Evolutionary conservation across 495 filamentous ascomycete genomes (phyloP).

Genomic region (Aspergillus steynii): DNA sequence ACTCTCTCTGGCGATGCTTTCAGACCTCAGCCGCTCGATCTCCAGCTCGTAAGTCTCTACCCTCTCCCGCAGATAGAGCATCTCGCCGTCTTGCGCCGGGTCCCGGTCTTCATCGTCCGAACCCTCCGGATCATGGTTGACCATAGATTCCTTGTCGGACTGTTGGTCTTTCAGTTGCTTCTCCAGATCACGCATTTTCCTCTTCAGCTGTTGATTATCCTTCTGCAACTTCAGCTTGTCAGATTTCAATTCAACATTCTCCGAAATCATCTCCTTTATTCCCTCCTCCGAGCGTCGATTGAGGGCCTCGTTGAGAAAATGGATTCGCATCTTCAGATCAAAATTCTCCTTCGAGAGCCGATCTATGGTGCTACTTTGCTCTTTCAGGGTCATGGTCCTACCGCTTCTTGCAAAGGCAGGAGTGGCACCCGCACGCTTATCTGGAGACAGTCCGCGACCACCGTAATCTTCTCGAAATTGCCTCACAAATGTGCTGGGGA

Average conservation of each 20-base stretch:
- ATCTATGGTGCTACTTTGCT: conserved; percentile 96
- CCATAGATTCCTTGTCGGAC: conserved; percentile 58
- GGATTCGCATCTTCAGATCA: conserved; percentile 95
- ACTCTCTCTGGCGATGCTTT: conserved; percentile 70
- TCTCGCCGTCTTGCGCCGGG: conserved; percentile 69
- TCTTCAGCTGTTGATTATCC: conserved; percentile 78
- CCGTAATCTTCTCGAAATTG: conserved; percentile 69
- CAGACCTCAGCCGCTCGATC: conserved; percentile 76
- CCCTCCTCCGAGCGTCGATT: conserved; percentile 94
- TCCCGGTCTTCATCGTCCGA: conserved; percentile 57
- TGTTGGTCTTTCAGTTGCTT: conserved; percentile 71
- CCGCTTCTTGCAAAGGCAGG: conserved; percentile 61
- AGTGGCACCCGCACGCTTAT: conserved; percentile 51
- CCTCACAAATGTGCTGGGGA: conserved; percentile 83
- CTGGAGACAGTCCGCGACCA: conserved; percentile 56
- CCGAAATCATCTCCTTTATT: conserved; percentile 93
- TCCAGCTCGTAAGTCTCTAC: conserved; percentile 80
- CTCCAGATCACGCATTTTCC: conserved; percentile 80
- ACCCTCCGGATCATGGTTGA: conserved; percentile 60
- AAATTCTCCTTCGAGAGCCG: conserved; percentile 92
- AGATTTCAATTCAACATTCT: conserved; percentile 94
- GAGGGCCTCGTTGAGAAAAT: conserved; percentile 90
- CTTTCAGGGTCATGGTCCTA: conserved; percentile 88
- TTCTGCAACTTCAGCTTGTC: conserved; percentile 82
- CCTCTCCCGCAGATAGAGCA: conserved; percentile 77